Evolutionary conservation across 805 yeast genomes (phyloP).

Genomic region (Ogataea nitratoaversa): DNA sequence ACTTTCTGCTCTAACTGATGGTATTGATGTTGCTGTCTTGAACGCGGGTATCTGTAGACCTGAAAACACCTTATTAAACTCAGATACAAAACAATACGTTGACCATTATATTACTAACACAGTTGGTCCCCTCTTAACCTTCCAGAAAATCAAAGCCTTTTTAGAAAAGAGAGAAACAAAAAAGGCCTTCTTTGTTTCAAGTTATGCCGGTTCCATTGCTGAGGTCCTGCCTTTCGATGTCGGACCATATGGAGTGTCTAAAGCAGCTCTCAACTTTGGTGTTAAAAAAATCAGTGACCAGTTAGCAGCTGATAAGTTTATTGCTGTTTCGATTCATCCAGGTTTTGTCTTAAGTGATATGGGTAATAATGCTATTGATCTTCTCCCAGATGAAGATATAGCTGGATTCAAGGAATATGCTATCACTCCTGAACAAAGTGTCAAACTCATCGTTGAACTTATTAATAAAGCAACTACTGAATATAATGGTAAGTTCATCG

Average conservation of each 20-base stretch:
- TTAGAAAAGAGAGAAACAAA: slow-evolving; percentile 1
- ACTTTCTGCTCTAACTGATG: no score
- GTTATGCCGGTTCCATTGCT: neutral
- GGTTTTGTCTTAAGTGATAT: slow-evolving; percentile 37
- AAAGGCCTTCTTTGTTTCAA: slow-evolving; percentile 4
- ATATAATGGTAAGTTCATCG: neutral
- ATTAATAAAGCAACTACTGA: neutral
- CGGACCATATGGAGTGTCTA: slow-evolving; percentile 8
- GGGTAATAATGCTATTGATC: slow-evolving; percentile 12
- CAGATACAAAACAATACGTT: neutral
- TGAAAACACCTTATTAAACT: neutral
- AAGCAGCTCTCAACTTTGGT: slow-evolving; percentile 36
- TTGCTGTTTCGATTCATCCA: slow-evolving; percentile 34
- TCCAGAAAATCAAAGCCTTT: slow-evolving; percentile 1
- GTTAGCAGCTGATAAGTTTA: slow-evolving; percentile 22
- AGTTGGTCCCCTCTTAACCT: slow-evolving; percentile 4
- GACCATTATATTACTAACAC: neutral
- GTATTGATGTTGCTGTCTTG: no score
- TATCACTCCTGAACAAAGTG: slow-evolving; percentile 1
- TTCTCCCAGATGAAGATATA: neutral
- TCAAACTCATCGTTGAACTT: neutral
- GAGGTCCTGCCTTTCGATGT: neutral
- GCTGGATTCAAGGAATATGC: neutral
- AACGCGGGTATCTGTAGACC: slow-evolving; percentile 5
- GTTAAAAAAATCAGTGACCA: slow-evolving; percentile 27